Evolutionary conservation across 805 yeast species (phyloP).

Genomic region (Middelhovenomyces tepae): DNA sequence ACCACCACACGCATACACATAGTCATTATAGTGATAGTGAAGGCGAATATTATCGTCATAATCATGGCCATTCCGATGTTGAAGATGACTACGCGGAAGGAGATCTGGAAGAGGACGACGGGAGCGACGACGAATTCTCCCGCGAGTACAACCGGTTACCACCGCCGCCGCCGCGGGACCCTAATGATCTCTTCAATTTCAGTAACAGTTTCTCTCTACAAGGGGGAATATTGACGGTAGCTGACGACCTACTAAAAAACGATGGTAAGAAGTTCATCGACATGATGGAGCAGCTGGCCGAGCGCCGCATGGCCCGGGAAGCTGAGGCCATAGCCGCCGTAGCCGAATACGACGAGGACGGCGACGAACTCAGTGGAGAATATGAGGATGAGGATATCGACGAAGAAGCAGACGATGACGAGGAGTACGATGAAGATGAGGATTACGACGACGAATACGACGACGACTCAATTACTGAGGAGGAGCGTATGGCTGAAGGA

Average conservation of each 20-base stretch:
- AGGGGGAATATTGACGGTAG: slow-evolving; percentile 49
- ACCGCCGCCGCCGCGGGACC: too few relatives aligned
- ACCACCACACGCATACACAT: slow-evolving; percentile 1
- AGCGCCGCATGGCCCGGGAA: slow-evolving; percentile 36
- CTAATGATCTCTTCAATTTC: slow-evolving; percentile 20
- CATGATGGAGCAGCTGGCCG: slow-evolving; percentile 70
- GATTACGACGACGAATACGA: slow-evolving; percentile 11
- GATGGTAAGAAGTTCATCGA: slow-evolving; percentile 73
- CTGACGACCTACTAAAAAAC: slow-evolving; percentile 69
- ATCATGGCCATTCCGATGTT: slow-evolving; percentile 1
- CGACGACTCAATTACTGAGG: slow-evolving; percentile 32
- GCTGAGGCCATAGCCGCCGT: slow-evolving; percentile 19
- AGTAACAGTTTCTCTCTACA: slow-evolving; percentile 25
- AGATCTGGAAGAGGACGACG: slow-evolving; percentile 1
- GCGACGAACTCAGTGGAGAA: slow-evolving; percentile 12
- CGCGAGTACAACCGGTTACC: not conserved
- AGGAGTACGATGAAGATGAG: slow-evolving; percentile 15
- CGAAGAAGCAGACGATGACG: slow-evolving; percentile 16
- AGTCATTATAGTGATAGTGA: not conserved
- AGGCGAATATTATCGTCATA: not conserved
- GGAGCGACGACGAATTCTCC: slow-evolving; percentile 3
- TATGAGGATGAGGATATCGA: slow-evolving; percentile 10
- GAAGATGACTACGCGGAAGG: slow-evolving; percentile 9
- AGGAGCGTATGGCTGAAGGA: slow-evolving; percentile 65
- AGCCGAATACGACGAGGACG: slow-evolving; percentile 13